Evolutionary conservation across 2,329 filamentous ascomycete species (phyloP).

Genomic region (Paecilomyces dactylethromorphus): DNA sequence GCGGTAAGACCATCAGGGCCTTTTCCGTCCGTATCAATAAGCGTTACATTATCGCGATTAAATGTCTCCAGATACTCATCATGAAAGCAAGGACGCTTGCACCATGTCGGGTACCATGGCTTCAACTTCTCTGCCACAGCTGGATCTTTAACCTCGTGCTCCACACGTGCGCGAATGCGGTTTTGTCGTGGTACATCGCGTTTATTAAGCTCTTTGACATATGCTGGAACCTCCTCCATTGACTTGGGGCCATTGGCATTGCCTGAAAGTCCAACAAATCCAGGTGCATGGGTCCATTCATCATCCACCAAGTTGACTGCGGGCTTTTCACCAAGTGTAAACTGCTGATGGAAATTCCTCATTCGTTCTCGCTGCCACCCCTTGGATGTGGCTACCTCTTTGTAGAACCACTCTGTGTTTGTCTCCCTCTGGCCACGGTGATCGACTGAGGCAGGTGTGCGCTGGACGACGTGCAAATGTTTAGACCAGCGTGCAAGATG

Average conservation of each 20-base stretch:
- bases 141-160: slow-evolving; percentile 48
- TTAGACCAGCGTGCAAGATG: background rate
- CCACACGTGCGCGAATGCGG: slow-evolving; percentile 40
- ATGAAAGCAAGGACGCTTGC: slow-evolving; percentile 59
- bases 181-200: slow-evolving; percentile 41
- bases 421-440: slow-evolving; percentile 20
- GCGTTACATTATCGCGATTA: slow-evolving; percentile 52
- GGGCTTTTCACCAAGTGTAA: slow-evolving; percentile 8
- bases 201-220: slow-evolving; percentile 13
- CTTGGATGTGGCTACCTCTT: slow-evolving; percentile 1
- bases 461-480: slow-evolving; percentile 35
- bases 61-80: slow-evolving; percentile 50
- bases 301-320: slow-evolving; percentile 18
- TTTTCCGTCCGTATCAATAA: slow-evolving; percentile 54
- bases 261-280: slow-evolving; percentile 3
- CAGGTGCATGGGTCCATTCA: slow-evolving; percentile 17
- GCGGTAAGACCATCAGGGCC: slow-evolving; percentile 44
- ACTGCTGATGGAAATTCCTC: slow-evolving; percentile 21
- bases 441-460: slow-evolving; percentile 33
- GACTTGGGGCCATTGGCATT: slow-evolving; percentile 8
- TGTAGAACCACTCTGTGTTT: slow-evolving; percentile 10
- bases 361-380: slow-evolving; percentile 21
- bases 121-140: slow-evolving; percentile 48
- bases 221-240: slow-evolving; percentile 12
- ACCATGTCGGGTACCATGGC: slow-evolving; percentile 56